Evolutionary conservation across 805 yeast species (phyloP).

Genomic region (Ogataea nitratoaversa): DNA sequence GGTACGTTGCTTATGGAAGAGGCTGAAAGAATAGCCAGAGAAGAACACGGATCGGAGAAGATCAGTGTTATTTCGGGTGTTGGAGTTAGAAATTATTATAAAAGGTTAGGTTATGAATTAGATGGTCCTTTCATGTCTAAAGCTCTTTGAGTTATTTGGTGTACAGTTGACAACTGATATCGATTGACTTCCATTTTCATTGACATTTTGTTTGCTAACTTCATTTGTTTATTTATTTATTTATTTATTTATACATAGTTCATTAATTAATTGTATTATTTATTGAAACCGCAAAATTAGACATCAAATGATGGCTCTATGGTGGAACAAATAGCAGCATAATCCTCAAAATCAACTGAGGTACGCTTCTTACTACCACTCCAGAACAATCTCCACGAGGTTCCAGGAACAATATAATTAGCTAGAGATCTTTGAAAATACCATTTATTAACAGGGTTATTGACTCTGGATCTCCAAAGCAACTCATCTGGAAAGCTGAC

Average conservation of each 20-base stretch:
- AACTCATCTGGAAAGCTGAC: constrained; percentile 66
- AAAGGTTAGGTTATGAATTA: constrained; percentile 81
- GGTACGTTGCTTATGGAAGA: constrained; percentile 98
- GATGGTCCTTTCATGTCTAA: constrained; percentile 99
- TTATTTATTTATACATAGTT: not conserved
- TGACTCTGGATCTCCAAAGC: constrained; percentile 84
- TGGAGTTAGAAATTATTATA: constrained; percentile 95
- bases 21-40: constrained; percentile 92
- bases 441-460: constrained; percentile 95
- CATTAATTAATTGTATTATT: not conserved
- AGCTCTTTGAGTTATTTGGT: constrained; percentile 4
- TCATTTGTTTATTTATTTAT: not conserved
- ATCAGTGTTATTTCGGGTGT: constrained; percentile 95
- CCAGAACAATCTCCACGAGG: constrained; percentile 38
- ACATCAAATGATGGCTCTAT: constrained; percentile 53
- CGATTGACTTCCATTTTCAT: too few species aligned
- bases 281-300: not conserved
- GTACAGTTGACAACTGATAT: not conserved
- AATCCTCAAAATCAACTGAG: constrained; percentile 39
- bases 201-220: not conserved
- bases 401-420: constrained; percentile 39
- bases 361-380: constrained; percentile 33
- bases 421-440: constrained; percentile 89
- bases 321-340: constrained; percentile 47
- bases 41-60: constrained; percentile 90